Conservation (phyloP, 2,329 filamentous ascomycete species). For the Arthroderma sp. region DNA sequence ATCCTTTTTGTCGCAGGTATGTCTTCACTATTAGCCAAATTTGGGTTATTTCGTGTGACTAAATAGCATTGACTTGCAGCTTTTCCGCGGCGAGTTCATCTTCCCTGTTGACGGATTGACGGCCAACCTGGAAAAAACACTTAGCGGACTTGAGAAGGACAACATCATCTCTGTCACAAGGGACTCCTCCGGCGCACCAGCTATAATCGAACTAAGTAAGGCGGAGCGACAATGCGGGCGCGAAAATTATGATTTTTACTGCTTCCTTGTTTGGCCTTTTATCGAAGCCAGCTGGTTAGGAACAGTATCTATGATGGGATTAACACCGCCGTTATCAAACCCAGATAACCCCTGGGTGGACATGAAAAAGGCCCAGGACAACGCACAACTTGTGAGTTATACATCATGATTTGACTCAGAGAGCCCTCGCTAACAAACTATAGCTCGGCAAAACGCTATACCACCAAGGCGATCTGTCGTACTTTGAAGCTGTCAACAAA, state of each 20-base stretch:
- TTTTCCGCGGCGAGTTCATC: constrained; percentile 95
- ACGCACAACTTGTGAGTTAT: constrained; percentile 58
- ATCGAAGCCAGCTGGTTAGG: constrained; percentile 91
- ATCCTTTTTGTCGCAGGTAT: constrained; percentile 62
- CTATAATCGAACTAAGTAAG: constrained; percentile 62
- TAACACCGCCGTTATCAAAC: constrained; percentile 55
- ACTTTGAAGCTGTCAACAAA: constrained; percentile 97
- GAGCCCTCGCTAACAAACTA: constrained; percentile 15
- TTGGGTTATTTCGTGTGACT: constrained; percentile 3
- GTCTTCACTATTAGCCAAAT: constrained; percentile 2
- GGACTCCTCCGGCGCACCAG: constrained; percentile 38
- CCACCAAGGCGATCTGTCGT: constrained; percentile 90
- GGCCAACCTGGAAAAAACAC: constrained; percentile 66
- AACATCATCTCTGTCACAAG: constrained; percentile 58
- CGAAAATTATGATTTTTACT: constrained; percentile 98
- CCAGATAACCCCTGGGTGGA: constrained; percentile 67
- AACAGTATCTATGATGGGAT: constrained; percentile 72
- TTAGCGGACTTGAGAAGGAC: constrained; percentile 65
- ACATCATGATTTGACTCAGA: not conserved
- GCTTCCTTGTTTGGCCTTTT: constrained; percentile 96
- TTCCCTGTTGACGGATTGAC: constrained; percentile 77
- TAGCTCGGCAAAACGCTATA: constrained; percentile 91
- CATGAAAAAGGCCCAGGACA: constrained; percentile 62
- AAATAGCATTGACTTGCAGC: constrained; percentile 27
- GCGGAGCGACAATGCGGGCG: constrained; percentile 64